These are phyloP conservation scores for Teratosphaeria destructans DNA, from an alignment of 2,329 filamentous ascomycete species.

Conservation along the genomic window DNA sequence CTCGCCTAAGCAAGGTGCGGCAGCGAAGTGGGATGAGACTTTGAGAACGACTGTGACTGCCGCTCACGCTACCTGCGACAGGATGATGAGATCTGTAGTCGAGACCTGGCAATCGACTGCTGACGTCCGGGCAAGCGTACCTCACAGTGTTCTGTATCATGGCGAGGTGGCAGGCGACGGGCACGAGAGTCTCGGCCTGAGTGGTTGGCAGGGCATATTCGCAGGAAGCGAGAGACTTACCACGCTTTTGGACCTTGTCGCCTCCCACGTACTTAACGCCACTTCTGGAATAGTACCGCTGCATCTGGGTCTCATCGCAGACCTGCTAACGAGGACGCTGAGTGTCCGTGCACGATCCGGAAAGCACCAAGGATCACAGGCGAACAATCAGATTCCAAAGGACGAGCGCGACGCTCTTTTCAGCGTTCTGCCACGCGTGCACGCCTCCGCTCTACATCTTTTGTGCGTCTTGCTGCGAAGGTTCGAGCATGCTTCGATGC, in stretches of 20 bases:
- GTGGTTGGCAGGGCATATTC: constrained; percentile 62
- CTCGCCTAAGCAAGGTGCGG: constrained; percentile 65
- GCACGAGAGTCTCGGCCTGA: constrained; percentile 39
- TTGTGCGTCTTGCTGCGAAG: constrained; percentile 48
- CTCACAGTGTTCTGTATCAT: constrained; percentile 7
- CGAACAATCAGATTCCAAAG: constrained; percentile 62
- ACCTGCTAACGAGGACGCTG: constrained; percentile 60
- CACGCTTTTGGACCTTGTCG: constrained; percentile 55
- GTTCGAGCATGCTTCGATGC: constrained; percentile 46
- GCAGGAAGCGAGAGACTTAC: constrained; percentile 61
- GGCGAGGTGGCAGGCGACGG: constrained; percentile 12
- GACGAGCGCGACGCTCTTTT: constrained; percentile 77
- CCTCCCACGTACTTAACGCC: constrained; percentile 50
- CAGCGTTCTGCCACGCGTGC: constrained; percentile 61
- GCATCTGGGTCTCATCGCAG: constrained; percentile 56
- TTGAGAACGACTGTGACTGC: constrained; percentile 52
- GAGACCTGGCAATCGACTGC: constrained; percentile 70
- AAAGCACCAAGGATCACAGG: constrained; percentile 41
- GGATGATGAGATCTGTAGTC: constrained; percentile 64
- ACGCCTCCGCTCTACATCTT: constrained; percentile 58
- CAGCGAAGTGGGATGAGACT: constrained; percentile 67
- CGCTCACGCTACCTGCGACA: constrained; percentile 62
- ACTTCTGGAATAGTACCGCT: constrained; percentile 58
- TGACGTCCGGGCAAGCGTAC: constrained; percentile 23
- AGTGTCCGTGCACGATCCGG: constrained; percentile 40